Percentiles rank a stretch among this genome's conserved stretches.
Conservation (phyloP, 164 flowering plant species). For the Vitis rupestris region DNA sequence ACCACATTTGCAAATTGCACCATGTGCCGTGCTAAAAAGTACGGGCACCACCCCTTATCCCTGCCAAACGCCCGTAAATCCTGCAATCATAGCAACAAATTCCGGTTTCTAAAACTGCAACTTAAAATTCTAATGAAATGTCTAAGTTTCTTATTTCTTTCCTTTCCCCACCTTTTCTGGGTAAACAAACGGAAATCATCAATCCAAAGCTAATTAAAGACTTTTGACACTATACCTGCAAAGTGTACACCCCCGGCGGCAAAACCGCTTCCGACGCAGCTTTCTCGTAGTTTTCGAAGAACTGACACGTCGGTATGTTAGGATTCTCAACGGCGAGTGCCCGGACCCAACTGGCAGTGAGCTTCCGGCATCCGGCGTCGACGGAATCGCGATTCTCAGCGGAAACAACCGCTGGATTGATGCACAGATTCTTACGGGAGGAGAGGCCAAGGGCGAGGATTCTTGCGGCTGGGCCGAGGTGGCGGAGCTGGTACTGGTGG, state of each 20-base stretch:
- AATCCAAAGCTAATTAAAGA: not conserved
- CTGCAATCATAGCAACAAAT: constrained; percentile 30
- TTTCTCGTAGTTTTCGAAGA: constrained; percentile 71
- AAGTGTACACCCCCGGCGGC: constrained; percentile 92
- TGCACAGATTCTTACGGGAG: constrained; percentile 90
- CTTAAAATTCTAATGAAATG: too few relatives aligned
- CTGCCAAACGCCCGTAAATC: constrained; percentile 80
- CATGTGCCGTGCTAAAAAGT: constrained; percentile 90
- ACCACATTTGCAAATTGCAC: constrained; percentile 91
- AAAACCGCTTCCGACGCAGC: constrained; percentile 59
- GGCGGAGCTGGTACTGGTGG: constrained; percentile 56
- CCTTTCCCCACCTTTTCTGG: too few relatives aligned
- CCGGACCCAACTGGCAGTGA: constrained; percentile 94
- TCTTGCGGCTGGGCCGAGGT: constrained; percentile 55
- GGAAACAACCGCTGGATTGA: constrained; percentile 66
- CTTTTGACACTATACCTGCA: constrained; percentile 33
- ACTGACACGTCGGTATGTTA: constrained; percentile 56
- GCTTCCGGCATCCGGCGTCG: constrained; percentile 83
- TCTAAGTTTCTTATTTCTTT: too few relatives aligned
- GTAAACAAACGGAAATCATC: not conserved
- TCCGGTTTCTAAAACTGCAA: not conserved
- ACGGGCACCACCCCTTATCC: constrained; percentile 95
- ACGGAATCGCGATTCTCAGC: constrained; percentile 86
- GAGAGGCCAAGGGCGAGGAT: constrained; percentile 86
- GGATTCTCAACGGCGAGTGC: constrained; percentile 69